Evolutionary conservation across 2,329 filamentous ascomycete genomes (phyloP), one percentile per base, ranked within the genome.

Genomic region (Coleophoma cylindrospora): DNA sequence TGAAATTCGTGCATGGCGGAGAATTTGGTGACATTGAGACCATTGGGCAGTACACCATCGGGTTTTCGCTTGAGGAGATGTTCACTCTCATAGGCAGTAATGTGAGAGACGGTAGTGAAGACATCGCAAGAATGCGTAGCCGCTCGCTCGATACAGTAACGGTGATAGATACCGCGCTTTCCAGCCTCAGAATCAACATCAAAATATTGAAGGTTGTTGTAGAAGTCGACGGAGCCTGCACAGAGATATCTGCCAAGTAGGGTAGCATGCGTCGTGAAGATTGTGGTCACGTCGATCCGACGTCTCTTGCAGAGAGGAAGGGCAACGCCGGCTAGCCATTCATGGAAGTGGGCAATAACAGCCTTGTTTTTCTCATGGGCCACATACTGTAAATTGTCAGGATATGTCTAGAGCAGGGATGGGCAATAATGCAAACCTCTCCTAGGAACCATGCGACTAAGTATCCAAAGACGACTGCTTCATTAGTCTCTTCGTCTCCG

Each of bases 1-100:
- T 99, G 94, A 75, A 97, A 97, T 71, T 99, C 94, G 75, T 99
- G 94, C 63, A 96, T 91, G 7, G 94, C 94, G 9, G 91, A 92
- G 74, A 97, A 97, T 70, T 97, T 97, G 71, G 91, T 96, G 54
- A 99, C 94, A 64, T 99, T 99, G 64, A 99, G 78, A 57, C 94
- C 94, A 64, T 99, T 99, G 60, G 94, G 94, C 59, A 97, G 71
- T 7, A 99, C 94, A 40, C 94, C 94, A 61, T 99, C 94, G 1
- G 94, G 94, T 73, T 97, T 97, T 57, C 94, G 87, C 80, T 97
- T 97, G 57, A 99, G 80, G 60, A 99, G 72, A 72, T 99, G 92
- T 75, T 99, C 94, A 64, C 90, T 95, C 72, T 99, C 94, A 70
- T 95, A 97, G 10, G 94, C 94, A 4, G 94, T 99, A 65, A 99